Base-by-base conservation (phyloP, 2,329 filamentous ascomycete species). In the Colletotrichum sidae region DNA sequence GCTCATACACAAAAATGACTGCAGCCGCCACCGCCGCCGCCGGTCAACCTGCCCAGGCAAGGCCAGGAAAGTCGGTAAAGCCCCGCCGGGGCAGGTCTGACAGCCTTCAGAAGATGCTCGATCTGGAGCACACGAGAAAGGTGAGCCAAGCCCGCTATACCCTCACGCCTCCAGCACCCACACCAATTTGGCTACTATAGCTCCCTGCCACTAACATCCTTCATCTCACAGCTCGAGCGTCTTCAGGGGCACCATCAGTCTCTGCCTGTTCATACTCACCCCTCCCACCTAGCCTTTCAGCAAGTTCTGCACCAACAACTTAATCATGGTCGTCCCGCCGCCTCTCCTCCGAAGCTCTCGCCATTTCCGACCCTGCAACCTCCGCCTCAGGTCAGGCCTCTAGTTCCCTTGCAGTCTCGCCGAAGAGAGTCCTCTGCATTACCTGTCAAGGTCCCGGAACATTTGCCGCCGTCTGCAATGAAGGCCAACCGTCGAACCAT, bases 51-150 rank as follows among this genome's bases (percentile, higher is more conserved):
- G 25, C 25, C 25, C 25, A 25, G 25, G 25, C 25, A 25, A 25
- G 25, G 25, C 47, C 45, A 45, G 51, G 39, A 37, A 56, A 54
- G 7, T 45, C 55, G 49, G 49, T 39, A 12, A 41, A 57, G 35
- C 55, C 51, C 25, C 50, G 33, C 8, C 46, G 42, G 39, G 42
- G 39, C 15, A 62, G 59, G 47, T 62, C 63, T 62, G 59, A 63
- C 53, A 86, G 82, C 73, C 82, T 88, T 68, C 81, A 87, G 73
- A 81, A 79, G 65, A 88, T 89, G 86, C 79, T 88, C 53, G 85
- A 88, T 70, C 75, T 88, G 55, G 87, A 89, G 72, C 86, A 84
- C 72, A 80, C 80, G 72, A 82, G 79, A 74, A 87, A 86, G 83
- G 87, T 88, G 79, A 78, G 67, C 38, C 51, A 37, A 58, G 56